These are phyloP conservation scores for Apiospora marii DNA, from an alignment of 2,329 filamentous ascomycete species.

Conservation along the genomic window DNA sequence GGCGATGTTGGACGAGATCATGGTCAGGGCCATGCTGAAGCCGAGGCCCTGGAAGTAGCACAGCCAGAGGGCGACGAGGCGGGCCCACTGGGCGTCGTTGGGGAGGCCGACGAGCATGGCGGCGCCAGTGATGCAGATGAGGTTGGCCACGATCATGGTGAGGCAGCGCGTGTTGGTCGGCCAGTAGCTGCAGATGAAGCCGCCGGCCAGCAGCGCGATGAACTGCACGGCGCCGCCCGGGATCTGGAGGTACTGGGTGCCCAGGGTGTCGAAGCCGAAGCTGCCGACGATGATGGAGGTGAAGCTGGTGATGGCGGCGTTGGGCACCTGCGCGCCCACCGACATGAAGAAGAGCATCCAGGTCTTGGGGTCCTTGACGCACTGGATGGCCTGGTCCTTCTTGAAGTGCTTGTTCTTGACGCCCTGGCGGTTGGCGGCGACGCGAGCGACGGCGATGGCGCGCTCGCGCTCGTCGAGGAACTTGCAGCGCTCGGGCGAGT, in stretches of 20 bases:
- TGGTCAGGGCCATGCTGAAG: constrained; percentile 43
- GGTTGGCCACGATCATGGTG: constrained; percentile 64
- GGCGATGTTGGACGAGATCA: constrained; percentile 44
- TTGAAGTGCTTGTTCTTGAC: constrained; percentile 62
- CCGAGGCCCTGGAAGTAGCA: constrained; percentile 44
- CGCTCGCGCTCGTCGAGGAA: constrained; percentile 67
- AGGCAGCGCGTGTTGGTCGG: constrained; percentile 57
- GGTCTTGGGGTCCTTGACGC: constrained; percentile 57
- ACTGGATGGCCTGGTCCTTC: constrained; percentile 55
- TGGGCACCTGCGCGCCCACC: constrained; percentile 61
- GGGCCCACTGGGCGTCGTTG: constrained; percentile 60
- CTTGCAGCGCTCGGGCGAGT: constrained; percentile 67
- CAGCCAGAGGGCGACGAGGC: constrained; percentile 64
- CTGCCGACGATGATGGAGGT: constrained; percentile 38
- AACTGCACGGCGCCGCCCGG: constrained; percentile 66
- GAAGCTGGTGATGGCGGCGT: constrained; percentile 61
- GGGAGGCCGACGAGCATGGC: constrained; percentile 61
- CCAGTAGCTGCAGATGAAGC: constrained; percentile 59
- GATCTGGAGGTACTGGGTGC: constrained; percentile 66
- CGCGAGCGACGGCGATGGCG: constrained; percentile 59
- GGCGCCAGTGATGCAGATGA: constrained; percentile 61
- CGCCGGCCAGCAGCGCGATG: constrained; percentile 57
- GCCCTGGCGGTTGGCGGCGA: constrained; percentile 59
- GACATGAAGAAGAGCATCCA: constrained; percentile 64
- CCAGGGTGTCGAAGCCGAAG: constrained; percentile 52